Percentiles rank a stretch among this genome's conserved stretches.
Conservation (phyloP, 805 yeast genomes). For the Kuraishia capsulata region DNA sequence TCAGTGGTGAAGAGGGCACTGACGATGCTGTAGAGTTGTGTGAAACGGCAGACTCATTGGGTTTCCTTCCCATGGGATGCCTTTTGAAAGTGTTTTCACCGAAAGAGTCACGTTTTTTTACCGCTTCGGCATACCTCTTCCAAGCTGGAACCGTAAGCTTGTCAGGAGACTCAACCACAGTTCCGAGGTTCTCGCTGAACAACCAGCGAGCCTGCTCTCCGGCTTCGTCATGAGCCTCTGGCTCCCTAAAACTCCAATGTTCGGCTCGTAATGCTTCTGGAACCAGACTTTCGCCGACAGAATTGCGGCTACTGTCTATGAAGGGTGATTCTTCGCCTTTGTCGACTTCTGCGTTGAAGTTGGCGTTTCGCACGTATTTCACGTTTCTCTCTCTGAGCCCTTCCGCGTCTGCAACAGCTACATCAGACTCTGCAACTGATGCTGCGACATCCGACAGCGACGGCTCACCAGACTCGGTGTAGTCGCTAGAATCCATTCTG, state of each 20-base stretch:
- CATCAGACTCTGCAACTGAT: neutral
- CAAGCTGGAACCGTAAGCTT: neutral
- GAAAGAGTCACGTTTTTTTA: neutral
- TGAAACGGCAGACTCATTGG: neutral
- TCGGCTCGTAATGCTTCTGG: neutral
- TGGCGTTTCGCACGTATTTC: neutral
- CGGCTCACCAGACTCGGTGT: neutral
- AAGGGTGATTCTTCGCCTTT: neutral
- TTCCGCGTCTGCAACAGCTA: neutral
- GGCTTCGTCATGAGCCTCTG: too few relatives aligned
- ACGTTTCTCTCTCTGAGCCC: neutral
- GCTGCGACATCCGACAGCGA: too few relatives aligned
- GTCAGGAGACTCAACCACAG: neutral
- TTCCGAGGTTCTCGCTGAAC: neutral
- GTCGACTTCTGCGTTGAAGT: neutral
- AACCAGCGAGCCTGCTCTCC: too few relatives aligned
- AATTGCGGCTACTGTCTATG: neutral
- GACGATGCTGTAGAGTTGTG: slow-evolving; percentile 2
- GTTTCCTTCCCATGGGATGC: neutral
- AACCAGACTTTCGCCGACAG: too few relatives aligned
- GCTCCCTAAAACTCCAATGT: neutral
- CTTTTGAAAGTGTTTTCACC: neutral
- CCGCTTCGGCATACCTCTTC: slow-evolving; percentile 2
- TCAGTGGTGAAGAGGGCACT: slow-evolving; percentile 19
- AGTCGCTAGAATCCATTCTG: neutral